Evolutionary conservation across 176 grass and related monocot species (phyloP).

Genomic region (Saccharum spontaneum): DNA sequence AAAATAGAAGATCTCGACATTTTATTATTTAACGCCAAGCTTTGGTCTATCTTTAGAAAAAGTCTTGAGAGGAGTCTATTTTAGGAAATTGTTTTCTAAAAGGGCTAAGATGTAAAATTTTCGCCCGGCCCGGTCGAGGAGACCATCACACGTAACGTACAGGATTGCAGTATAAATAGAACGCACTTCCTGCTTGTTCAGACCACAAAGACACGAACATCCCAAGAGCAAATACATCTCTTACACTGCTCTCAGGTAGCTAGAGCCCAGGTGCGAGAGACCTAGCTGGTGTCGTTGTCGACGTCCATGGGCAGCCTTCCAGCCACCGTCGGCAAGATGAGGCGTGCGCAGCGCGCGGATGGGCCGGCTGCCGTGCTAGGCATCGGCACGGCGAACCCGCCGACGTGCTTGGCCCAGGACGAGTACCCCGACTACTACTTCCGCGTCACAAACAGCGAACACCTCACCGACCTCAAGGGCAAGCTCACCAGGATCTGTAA

Average conservation of each 20-base stretch:
- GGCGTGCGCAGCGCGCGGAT: slow-evolving; percentile 44
- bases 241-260: not conserved
- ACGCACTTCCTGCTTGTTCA: not conserved
- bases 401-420: slow-evolving; percentile 41
- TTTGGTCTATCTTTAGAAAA: too few relatives aligned
- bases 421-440: slow-evolving; percentile 76
- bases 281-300: not conserved
- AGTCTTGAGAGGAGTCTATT: too few relatives aligned
- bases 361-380: slow-evolving; percentile 63
- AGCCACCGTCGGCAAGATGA: not conserved
- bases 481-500: slow-evolving; percentile 62
- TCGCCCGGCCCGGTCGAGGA: too few relatives aligned
- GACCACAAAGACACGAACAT: not conserved
- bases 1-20: too few relatives aligned
- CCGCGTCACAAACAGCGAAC: slow-evolving; percentile 75
- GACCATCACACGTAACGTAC: too few relatives aligned
- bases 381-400: slow-evolving; percentile 73
- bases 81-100: too few relatives aligned
- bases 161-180: not conserved
- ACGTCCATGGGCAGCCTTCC: not conserved
- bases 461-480: slow-evolving; percentile 66
- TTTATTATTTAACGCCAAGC: too few relatives aligned
- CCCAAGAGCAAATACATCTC: not conserved
- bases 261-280: not conserved
- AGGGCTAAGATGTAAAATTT: too few relatives aligned